These are phyloP conservation scores for Inga oerstediana DNA, from an alignment of 306 rosid genomes.

Conservation along the genomic window DNA sequence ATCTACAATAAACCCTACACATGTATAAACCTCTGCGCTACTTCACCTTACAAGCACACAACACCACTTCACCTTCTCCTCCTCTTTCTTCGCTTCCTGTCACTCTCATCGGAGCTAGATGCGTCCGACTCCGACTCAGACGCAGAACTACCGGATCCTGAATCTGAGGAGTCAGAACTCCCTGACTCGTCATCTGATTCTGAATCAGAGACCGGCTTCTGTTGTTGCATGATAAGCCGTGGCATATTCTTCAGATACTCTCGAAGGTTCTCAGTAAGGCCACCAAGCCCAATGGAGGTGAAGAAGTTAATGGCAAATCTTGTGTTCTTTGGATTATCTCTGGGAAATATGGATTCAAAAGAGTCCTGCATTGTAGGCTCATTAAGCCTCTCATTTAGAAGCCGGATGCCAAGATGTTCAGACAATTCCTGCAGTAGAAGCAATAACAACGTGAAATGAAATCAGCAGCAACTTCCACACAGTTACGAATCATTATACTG, in stretches of 20 bases:
- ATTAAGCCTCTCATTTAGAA: constrained; percentile 55
- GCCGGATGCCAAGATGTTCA: constrained; percentile 66
- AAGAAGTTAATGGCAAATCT: constrained; percentile 89
- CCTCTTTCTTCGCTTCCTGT: constrained; percentile 36
- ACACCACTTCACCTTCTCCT: constrained; percentile 38
- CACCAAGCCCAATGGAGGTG: constrained; percentile 96
- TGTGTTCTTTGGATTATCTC: constrained; percentile 88
- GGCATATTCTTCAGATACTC: constrained; percentile 94
- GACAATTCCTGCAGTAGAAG: constrained; percentile 68
- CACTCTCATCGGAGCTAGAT: constrained; percentile 47
- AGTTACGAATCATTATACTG: neutral
- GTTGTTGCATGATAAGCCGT: constrained; percentile 88
- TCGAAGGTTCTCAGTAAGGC: constrained; percentile 86
- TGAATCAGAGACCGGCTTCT: constrained; percentile 61
- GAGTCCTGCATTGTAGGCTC: constrained; percentile 61
- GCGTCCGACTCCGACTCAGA: constrained; percentile 43
- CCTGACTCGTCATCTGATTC: constrained; percentile 57
- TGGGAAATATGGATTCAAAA: constrained; percentile 64
- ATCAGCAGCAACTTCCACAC: constrained; percentile 31
- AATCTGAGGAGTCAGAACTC: constrained; percentile 59
- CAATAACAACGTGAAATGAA: constrained; percentile 35
- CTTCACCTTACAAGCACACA: neutral
- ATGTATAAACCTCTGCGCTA: neutral
- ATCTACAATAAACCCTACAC: neutral
- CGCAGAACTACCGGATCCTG: constrained; percentile 49